Evolutionary conservation across 495 filamentous ascomycete species (phyloP), one percentile per base, ranked within the genome.

Genomic region (Neurospora intermedia): DNA sequence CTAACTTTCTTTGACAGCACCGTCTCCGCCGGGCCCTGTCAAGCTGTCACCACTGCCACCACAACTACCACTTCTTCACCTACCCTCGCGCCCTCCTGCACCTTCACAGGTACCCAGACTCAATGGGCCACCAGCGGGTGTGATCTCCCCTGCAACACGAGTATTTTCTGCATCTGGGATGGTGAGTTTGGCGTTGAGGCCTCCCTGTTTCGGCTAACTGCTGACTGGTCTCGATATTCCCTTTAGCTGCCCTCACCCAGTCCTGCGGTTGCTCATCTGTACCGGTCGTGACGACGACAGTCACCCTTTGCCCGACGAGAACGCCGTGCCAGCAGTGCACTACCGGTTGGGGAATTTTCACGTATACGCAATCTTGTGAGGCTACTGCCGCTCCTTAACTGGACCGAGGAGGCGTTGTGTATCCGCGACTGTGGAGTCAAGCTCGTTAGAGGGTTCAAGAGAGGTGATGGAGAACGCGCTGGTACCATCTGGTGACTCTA

Each of bases 221-320:
- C 15, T 45, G 9, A 13, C 16, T 41, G 39, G 39, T 8, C 39
- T 39, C 6, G 39, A 7, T 39, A 3, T 5, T 6, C 7, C 1
- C 6, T 23, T 1, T 74, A 59, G 76, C 18, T 38, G 70, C 23
- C 48, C 59, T 77, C 23, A 71, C 70, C 2, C 41, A 76, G 20
- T 75, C 77, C 3, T 77, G 77, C 73, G 76, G 77, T n/a, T 79
- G 77, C 48, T 40, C 46, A n/a, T 40, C 71, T 4, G 73, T 70
- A 1, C 72, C 69, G 8, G 71, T 76, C n/a, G 70, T 43, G n/a
- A 74, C 74, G 6, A 72, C 74, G 15, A 79, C 77, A 0, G 69
- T 73, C 11, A 75, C 73, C 9, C 48, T 77, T 43, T 79, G 77
- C 72, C 69, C 76, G n/a, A 76, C 76, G n/a, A 45, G 27, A 10